Conservation (phyloP, 2,329 filamentous ascomycete species). For the Celoporthe dispersa region DNA sequence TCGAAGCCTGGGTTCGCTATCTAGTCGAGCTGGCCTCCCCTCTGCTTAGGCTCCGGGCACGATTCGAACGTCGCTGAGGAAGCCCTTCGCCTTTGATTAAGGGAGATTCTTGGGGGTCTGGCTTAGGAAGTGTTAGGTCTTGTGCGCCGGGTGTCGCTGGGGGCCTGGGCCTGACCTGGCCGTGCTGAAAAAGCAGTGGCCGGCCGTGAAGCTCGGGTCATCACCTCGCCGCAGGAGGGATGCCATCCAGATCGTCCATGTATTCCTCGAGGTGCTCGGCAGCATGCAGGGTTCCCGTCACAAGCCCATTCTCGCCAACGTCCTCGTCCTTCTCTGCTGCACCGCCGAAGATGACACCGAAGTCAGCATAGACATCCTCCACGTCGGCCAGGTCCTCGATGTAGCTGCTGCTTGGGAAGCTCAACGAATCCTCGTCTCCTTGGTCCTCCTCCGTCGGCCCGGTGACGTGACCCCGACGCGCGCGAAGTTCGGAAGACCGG, state of each 20-base stretch:
- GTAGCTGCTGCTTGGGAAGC: slow-evolving; percentile 53
- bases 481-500: slow-evolving; percentile 42
- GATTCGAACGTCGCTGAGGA: not conserved
- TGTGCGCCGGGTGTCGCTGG: not conserved
- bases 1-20: not conserved
- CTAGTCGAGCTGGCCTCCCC: not conserved
- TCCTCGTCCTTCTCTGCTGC: slow-evolving; percentile 41
- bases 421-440: slow-evolving; percentile 51
- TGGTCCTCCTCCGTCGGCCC: slow-evolving; percentile 15
- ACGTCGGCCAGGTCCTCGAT: slow-evolving; percentile 48
- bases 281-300: not conserved
- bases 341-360: slow-evolving; percentile 54
- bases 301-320: not conserved
- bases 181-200: not conserved
- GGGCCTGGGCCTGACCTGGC: not conserved
- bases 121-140: not conserved
- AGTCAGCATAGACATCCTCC: slow-evolving; percentile 60
- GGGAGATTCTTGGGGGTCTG: not conserved
- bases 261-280: slow-evolving; percentile 56
- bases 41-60: not conserved
- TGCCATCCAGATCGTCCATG: slow-evolving; percentile 60
- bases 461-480: slow-evolving; percentile 31
- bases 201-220: not conserved
- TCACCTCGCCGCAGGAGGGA: slow-evolving; percentile 48
- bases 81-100: not conserved